A percentile compares a stretch with the other conserved stretches of the same genome.
Evolutionary conservation across 306 rosid species (phyloP).

Genomic region (Casuarina equisetifolia): DNA sequence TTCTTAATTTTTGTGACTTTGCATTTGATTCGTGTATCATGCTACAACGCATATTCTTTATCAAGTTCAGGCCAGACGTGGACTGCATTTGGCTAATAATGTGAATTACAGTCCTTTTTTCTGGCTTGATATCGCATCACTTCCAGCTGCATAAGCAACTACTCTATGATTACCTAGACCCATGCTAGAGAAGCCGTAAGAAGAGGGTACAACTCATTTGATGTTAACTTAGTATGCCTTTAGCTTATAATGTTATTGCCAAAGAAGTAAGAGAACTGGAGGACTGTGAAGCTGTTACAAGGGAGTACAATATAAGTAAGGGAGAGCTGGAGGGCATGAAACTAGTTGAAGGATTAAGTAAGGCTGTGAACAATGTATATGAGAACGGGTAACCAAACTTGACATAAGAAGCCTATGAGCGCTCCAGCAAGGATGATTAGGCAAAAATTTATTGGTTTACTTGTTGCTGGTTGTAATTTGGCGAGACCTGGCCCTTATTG

Average conservation of each 20-base stretch:
- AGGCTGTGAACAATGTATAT: not conserved
- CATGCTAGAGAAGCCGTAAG: not conserved
- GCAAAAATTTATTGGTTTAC: not conserved
- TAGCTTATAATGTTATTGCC: not conserved
- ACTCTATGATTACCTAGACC: not conserved
- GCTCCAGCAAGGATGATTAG: conserved; percentile 3
- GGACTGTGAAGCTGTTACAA: not conserved
- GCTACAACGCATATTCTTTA: not conserved
- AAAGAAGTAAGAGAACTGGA: not conserved
- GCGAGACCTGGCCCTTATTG: not conserved
- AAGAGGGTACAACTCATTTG: not conserved
- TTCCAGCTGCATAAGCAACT: not conserved
- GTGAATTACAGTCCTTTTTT: not conserved
- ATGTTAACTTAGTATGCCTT: not conserved
- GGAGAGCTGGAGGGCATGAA: not conserved
- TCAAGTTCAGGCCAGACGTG: not conserved
- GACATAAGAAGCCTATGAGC: not conserved
- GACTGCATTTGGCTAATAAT: not conserved
- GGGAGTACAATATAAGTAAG: not conserved
- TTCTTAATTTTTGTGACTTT: not conserved
- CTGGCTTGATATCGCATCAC: not conserved
- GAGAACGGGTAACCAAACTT: not conserved
- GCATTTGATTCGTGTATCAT: not conserved
- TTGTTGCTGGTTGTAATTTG: not conserved
- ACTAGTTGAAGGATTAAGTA: not conserved